phyloP scores from a whole-genome alignment of 768 basidiomycete species.

The Boletus vinaceobasis region DNA sequence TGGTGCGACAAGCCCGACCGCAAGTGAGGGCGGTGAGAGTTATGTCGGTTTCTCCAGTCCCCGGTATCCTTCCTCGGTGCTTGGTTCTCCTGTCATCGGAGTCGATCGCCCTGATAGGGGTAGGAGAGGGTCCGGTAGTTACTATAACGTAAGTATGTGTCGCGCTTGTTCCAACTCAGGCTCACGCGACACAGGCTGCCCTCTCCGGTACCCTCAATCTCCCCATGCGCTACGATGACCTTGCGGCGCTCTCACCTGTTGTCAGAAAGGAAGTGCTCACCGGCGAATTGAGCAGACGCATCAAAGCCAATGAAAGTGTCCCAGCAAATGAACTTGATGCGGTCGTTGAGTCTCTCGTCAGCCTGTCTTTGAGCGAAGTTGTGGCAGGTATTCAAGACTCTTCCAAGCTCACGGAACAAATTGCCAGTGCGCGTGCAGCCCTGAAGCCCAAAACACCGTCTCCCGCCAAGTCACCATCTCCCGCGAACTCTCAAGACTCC shows the following conservation, averaged over 20 bases:
- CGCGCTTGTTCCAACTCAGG: not conserved
- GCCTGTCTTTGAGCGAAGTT: constrained; percentile 70
- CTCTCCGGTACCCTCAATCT: constrained; percentile 74
- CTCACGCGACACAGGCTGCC: constrained; percentile 55
- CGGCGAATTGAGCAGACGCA: constrained; percentile 74
- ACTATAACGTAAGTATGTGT: constrained; percentile 62
- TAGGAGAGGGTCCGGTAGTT: constrained; percentile 80
- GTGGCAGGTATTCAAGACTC: constrained; percentile 74
- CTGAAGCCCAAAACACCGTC: constrained; percentile 37
- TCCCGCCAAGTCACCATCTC: constrained; percentile 51
- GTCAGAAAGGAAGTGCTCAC: constrained; percentile 84
- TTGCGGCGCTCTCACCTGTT: constrained; percentile 78
- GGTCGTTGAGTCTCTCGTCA: constrained; percentile 71
- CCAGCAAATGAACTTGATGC: constrained; percentile 53
- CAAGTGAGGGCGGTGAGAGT: constrained; percentile 77
- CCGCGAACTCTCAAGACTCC: constrained; percentile 66
- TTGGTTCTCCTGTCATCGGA: constrained; percentile 55
- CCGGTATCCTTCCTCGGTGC: constrained; percentile 45
- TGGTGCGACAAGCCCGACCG: constrained; percentile 82
- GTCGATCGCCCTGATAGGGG: constrained; percentile 61
- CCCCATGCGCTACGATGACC: constrained; percentile 85
- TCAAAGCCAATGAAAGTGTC: constrained; percentile 56
- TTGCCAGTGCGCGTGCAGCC: constrained; percentile 40
- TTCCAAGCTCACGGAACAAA: constrained; percentile 60
- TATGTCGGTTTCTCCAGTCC: constrained; percentile 75